phyloP scores from a whole-genome alignment of 345 rosid species.

The Syzygium oleosum region DNA sequence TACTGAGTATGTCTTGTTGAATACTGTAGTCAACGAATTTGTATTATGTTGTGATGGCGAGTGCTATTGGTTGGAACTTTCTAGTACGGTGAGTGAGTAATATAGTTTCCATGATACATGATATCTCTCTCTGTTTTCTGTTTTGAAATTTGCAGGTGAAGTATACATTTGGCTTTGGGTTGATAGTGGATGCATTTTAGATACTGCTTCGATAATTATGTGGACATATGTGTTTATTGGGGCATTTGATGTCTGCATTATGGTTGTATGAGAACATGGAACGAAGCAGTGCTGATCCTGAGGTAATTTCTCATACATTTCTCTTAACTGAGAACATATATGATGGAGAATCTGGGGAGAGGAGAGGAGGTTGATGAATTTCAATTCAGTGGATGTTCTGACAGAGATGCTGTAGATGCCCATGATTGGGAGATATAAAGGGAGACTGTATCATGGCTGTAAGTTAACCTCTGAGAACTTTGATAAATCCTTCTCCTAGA shows the following conservation, averaged over 20 bases:
- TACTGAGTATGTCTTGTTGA: neutral
- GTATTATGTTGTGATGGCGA: neutral
- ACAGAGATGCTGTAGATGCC: neutral
- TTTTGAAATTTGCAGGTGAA: neutral
- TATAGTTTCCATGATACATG: neutral
- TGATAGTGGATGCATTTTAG: neutral
- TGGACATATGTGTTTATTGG: neutral
- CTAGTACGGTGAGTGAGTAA: neutral
- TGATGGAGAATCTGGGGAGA: neutral
- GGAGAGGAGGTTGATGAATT: neutral
- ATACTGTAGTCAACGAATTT: neutral
- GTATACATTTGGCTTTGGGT: neutral
- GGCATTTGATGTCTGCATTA: neutral
- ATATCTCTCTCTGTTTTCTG: neutral
- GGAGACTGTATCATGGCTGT: constrained; percentile 7
- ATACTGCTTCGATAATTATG: neutral
- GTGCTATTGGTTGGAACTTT: neutral
- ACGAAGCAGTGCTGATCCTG: neutral
- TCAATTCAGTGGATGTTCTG: neutral
- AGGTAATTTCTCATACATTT: neutral
- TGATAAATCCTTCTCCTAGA: neutral
- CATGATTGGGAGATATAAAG: neutral
- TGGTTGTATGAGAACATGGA: neutral
- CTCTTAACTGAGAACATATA: neutral
- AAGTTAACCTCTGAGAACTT: neutral